These are phyloP conservation scores for Carpinus fangiana DNA, from an alignment of 306 rosid species.

Conservation along the genomic window DNA sequence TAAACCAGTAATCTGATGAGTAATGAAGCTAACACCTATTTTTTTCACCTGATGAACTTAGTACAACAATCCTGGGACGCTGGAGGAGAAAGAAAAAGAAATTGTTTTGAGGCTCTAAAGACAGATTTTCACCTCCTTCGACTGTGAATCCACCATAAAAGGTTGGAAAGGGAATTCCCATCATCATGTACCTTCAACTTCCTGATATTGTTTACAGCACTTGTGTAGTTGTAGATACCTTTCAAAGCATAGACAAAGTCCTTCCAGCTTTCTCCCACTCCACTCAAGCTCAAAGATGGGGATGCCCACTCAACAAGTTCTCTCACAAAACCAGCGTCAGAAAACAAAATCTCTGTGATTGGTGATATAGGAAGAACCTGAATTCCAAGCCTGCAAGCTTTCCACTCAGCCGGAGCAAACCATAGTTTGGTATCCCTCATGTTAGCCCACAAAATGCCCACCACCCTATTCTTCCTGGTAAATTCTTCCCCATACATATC, in stretches of 20 bases:
- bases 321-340: constrained; percentile 50
- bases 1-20: not conserved
- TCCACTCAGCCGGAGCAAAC: constrained; percentile 60
- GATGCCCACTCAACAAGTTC: constrained; percentile 79
- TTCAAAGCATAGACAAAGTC: constrained; percentile 75
- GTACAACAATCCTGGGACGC: not conserved
- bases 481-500: constrained; percentile 40
- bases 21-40: not conserved
- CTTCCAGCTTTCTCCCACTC: constrained; percentile 73
- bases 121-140: constrained; percentile 42
- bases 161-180: constrained; percentile 70
- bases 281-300: constrained; percentile 64
- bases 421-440: constrained; percentile 56
- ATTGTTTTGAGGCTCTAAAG: not conserved
- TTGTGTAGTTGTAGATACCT: constrained; percentile 56
- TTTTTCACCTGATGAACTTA: not conserved
- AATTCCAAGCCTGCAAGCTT: constrained; percentile 57
- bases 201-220: constrained; percentile 50
- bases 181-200: constrained; percentile 67
- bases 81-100: not conserved
- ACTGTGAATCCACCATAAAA: constrained; percentile 91
- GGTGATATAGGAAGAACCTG: constrained; percentile 47
- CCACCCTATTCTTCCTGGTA: constrained; percentile 42
- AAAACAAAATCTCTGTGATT: constrained; percentile 49
- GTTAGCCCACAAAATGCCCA: constrained; percentile 53